phyloP scores from a whole-genome alignment of 257 asterid genomes.

The Petrea volubilis region DNA sequence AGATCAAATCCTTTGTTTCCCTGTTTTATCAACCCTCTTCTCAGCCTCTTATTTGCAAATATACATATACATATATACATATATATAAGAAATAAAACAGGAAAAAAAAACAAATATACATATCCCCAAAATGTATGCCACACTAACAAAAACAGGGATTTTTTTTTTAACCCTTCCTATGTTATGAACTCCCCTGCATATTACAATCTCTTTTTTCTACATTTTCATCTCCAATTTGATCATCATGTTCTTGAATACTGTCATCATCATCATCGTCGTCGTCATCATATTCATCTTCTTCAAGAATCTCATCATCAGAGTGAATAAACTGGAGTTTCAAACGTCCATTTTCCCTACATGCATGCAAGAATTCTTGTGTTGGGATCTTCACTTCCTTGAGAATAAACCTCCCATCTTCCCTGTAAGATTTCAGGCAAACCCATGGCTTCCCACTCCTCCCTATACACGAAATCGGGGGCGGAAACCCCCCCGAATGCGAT shows the following conservation, averaged over 20 bases:
- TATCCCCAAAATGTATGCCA: neutral
- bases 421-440: conserved; percentile 61
- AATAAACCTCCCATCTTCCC: conserved; percentile 83
- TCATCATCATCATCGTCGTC: neutral
- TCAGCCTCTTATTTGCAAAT: conserved; percentile 14
- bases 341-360: conserved; percentile 87
- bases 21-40: conserved; percentile 4
- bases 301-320: conserved; percentile 64
- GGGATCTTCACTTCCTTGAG: conserved; percentile 77
- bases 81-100: too few relatives aligned
- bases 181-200: neutral
- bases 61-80: too few relatives aligned
- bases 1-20: neutral
- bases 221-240: neutral
- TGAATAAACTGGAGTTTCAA: conserved; percentile 67
- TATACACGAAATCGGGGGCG: conserved; percentile 90
- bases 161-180: neutral
- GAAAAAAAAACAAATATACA: neutral
- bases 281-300: conserved; percentile 3
- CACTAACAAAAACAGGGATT: neutral
- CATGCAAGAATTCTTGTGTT: conserved; percentile 80
- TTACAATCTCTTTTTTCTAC: neutral
- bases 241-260: neutral
- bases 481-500: conserved; percentile 31
- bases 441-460: conserved; percentile 89